These are phyloP conservation scores for Kwoniella heveanensis DNA, from an alignment of 768 basidiomycete species.

Conservation along the genomic window DNA sequence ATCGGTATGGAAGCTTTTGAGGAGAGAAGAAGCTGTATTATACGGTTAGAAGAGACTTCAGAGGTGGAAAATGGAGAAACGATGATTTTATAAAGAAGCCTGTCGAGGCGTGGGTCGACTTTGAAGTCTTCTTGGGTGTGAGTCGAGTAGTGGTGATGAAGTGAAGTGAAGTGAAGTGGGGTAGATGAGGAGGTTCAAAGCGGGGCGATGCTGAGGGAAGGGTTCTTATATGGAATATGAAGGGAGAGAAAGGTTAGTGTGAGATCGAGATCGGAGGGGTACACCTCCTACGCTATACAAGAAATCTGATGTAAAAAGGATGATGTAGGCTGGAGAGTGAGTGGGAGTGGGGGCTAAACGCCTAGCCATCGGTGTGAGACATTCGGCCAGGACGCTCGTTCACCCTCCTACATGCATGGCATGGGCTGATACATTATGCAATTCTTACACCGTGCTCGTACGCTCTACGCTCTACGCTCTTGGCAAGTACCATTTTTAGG, in stretches of 20 bases:
- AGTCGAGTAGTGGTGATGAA: neutral
- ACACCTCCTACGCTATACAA: too few species aligned
- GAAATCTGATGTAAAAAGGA: constrained; percentile 3
- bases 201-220: neutral
- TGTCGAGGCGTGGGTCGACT: constrained; percentile 1
- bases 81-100: neutral
- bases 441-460: too few species aligned
- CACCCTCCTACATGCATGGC: too few species aligned
- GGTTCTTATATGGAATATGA: too few species aligned
- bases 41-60: neutral
- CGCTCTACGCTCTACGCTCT: neutral
- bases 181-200: neutral
- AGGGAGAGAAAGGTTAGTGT: too few species aligned
- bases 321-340: neutral
- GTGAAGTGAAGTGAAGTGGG: neutral
- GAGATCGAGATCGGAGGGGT: too few species aligned
- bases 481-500: constrained; percentile 2
- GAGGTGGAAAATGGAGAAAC: neutral
- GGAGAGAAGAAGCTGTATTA: neutral
- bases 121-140: neutral
- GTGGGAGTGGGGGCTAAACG: neutral
- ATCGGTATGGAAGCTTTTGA: too few species aligned
- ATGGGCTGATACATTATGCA: too few species aligned
- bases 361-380: neutral
- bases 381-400: too few species aligned